Evolutionary conservation across 106 monocot species (phyloP).

Genomic region (Platanthera zijinensis): DNA sequence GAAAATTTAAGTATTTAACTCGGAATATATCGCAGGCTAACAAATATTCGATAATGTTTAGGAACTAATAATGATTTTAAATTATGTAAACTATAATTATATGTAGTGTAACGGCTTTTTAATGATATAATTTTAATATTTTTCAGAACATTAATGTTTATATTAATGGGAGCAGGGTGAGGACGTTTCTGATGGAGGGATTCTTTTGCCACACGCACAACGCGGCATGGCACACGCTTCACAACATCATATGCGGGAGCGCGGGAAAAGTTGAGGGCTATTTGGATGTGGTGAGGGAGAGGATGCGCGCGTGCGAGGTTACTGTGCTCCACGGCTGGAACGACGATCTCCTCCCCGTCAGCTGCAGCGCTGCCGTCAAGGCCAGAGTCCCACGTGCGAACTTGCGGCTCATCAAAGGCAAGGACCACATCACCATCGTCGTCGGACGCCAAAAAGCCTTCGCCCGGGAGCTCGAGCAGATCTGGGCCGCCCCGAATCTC

Average conservation of each 20-base stretch:
- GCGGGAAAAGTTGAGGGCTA: slow-evolving; percentile 21
- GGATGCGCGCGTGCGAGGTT: slow-evolving; percentile 3
- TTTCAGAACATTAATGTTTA: too few relatives aligned
- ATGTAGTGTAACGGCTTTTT: background rate
- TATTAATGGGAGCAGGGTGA: slow-evolving; percentile 9
- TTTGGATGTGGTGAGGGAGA: slow-evolving; percentile 9
- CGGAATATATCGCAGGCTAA: too few relatives aligned
- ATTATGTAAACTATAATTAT: background rate
- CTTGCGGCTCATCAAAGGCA: slow-evolving; percentile 9
- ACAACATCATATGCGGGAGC: slow-evolving; percentile 27
- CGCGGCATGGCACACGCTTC: slow-evolving; percentile 24
- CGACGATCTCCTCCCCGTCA: slow-evolving; percentile 19
- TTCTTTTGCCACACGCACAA: slow-evolving; percentile 32
- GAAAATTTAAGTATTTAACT: too few relatives aligned
- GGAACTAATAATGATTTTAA: too few relatives aligned
- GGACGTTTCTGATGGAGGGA: slow-evolving; percentile 22
- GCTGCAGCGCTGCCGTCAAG: slow-evolving; percentile 21
- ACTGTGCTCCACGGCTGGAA: slow-evolving; percentile 16
- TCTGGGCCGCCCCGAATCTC: slow-evolving; percentile 7
- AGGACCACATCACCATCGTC: slow-evolving; percentile 26
- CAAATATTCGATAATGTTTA: too few relatives aligned
- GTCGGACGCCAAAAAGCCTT: slow-evolving; percentile 20
- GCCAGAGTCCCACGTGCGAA: slow-evolving; percentile 15
- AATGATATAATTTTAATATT: background rate
- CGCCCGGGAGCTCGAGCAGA: slow-evolving; percentile 22